Evolutionary conservation across 768 basidiomycete species (phyloP), one percentile per base, ranked within the genome.

Genomic region (Boletus eberwhitei): DNA sequence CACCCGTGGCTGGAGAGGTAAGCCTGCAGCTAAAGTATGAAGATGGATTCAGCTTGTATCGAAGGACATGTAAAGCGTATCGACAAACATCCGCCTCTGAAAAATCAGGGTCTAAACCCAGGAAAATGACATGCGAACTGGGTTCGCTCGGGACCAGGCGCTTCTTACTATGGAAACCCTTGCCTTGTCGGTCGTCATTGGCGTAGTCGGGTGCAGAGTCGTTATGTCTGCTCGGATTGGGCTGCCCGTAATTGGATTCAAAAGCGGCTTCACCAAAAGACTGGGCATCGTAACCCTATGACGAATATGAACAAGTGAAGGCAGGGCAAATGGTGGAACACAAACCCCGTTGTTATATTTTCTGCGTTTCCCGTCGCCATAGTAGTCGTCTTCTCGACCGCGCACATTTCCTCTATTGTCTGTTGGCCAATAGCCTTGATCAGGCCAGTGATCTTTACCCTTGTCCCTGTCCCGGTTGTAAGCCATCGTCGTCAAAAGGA

Each of bases 121-220:
- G 84, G 73, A 97, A 96, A 66, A 97, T 96, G 69, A 98, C 90
- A 75, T 98, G 93, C 42, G 87, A 84, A 68, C 89, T 92, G 44
- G 90, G 87, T 69, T 92, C 90, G 50, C 90, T 93, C 31, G 90
- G 87, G 54, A 82, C 77, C 39, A 90, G 78, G 50, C 90, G 87
- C 71, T 91, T 90, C 77, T 90, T 90, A 67, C 67, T 68, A 59
- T 68, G 67, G 64, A 80, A 79, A 51, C 71, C 64, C 45, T 74
- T 70, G 52, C 65, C 63, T 14, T 68, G 63, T 41, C 77, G 77
- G 61, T 82, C 83, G 65, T 85, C 83, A 50, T 79, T 75, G 26
- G 75, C 67, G 62, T 75, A 65, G 47, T 84, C 82, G 54, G 82
- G 78, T 48, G 75, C 62, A 42, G 75, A 45, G 44, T 65, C 68